These are phyloP conservation scores for Fusarium nematophilum DNA, from an alignment of 2,329 filamentous ascomycete genomes.

Conservation along the genomic window DNA sequence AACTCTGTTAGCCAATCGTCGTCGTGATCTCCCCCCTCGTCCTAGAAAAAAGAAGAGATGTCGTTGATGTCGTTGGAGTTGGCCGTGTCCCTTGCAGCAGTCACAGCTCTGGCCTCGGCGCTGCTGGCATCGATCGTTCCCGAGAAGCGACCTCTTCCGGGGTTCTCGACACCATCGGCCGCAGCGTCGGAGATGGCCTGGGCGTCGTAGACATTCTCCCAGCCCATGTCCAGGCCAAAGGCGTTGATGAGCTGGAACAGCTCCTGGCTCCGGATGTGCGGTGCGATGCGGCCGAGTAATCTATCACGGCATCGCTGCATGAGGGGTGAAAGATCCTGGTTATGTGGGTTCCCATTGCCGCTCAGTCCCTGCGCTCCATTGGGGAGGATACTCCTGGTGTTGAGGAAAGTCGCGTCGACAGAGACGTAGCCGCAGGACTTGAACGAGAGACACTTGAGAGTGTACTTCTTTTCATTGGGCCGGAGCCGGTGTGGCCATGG, in stretches of 20 bases:
- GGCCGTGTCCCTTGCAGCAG: neutral
- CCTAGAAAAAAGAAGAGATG: constrained; percentile 6
- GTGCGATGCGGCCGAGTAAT: constrained; percentile 50
- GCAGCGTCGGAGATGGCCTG: constrained; percentile 47
- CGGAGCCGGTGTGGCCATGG: constrained; percentile 36
- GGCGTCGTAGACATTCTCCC: constrained; percentile 50
- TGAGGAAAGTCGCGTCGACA: constrained; percentile 51
- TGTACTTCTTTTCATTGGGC: constrained; percentile 44
- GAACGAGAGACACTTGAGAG: constrained; percentile 59
- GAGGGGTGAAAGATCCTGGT: constrained; percentile 37
- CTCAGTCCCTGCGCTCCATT: constrained; percentile 35
- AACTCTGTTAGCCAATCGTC: neutral
- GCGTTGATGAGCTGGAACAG: constrained; percentile 41
- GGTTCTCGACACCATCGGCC: constrained; percentile 49
- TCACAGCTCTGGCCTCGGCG: constrained; percentile 4
- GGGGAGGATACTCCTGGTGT: constrained; percentile 51
- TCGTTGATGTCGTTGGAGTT: neutral
- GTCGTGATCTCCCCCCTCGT: neutral
- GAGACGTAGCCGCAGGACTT: constrained; percentile 71
- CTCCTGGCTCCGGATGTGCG: constrained; percentile 47
- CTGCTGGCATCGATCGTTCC: constrained; percentile 45
- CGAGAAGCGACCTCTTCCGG: constrained; percentile 55
- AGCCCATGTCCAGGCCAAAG: constrained; percentile 53
- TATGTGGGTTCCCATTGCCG: constrained; percentile 37
- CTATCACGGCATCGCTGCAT: constrained; percentile 54